Percentiles rank a stretch among this genome's conserved stretches.
These are phyloP conservation scores for Scleromitrula shiraiana DNA, from an alignment of 2,329 filamentous ascomycete species.

Conservation along the genomic window DNA sequence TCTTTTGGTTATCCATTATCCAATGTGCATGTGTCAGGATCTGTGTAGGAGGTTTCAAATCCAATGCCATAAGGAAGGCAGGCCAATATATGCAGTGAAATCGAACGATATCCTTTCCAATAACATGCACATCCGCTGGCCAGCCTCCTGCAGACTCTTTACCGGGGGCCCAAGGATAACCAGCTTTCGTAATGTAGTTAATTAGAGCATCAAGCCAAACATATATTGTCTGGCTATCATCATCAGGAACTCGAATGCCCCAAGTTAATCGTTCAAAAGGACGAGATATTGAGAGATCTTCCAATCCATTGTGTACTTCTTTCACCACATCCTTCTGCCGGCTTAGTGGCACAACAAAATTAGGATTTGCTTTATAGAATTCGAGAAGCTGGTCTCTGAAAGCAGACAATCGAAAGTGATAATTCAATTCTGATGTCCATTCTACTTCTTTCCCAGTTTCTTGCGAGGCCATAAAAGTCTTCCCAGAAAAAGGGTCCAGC, in stretches of 20 bases:
- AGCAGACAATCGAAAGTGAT: conserved; percentile 84
- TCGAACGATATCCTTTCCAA: conserved; percentile 92
- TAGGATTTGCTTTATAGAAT: conserved; percentile 70
- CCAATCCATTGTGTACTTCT: conserved; percentile 68
- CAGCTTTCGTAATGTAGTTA: conserved; percentile 84
- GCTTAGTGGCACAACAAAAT: conserved; percentile 64
- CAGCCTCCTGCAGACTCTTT: conserved; percentile 59
- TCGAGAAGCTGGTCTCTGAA: conserved; percentile 71
- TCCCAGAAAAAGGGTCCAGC: conserved; percentile 71
- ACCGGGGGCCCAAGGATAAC: conserved; percentile 72
- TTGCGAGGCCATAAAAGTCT: conserved; percentile 71
- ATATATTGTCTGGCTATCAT: conserved; percentile 84
- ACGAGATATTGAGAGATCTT: conserved; percentile 84
- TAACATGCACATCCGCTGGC: conserved; percentile 86
- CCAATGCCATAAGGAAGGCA: conserved; percentile 83
- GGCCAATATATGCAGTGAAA: conserved; percentile 99
- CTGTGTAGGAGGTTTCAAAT: conserved; percentile 67
- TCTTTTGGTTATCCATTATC: conserved; percentile 86
- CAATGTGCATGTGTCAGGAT: conserved; percentile 90
- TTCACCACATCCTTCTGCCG: conserved; percentile 73
- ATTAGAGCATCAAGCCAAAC: conserved; percentile 96
- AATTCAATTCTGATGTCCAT: conserved; percentile 89
- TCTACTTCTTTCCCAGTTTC: conserved; percentile 92
- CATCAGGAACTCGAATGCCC: conserved; percentile 84
- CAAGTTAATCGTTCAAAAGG: conserved; percentile 70